phyloP scores from a whole-genome alignment of 1,284 basidiomycete species.

The Ganoderma leucocontextum region DNA sequence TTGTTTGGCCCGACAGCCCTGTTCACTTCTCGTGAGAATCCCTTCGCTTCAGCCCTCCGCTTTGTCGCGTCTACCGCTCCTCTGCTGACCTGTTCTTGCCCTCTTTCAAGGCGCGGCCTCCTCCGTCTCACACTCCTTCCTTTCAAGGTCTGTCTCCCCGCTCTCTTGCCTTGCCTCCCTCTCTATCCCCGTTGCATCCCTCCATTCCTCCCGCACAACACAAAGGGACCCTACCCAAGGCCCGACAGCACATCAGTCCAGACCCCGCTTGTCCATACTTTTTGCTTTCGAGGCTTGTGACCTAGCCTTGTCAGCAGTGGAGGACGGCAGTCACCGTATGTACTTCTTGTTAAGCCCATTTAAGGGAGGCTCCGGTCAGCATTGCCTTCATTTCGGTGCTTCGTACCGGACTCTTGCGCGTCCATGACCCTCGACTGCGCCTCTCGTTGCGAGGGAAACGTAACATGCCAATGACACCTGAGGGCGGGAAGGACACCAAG shows the following conservation, averaged over 20 bases:
- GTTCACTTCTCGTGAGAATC: conserved; percentile 41
- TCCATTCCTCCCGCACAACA: not conserved
- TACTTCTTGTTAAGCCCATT: not conserved
- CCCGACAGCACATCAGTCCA: conserved; percentile 11
- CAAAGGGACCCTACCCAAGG: not conserved
- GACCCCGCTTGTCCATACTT: not conserved
- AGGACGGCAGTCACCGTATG: conserved; percentile 11
- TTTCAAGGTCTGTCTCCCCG: conserved; percentile 52
- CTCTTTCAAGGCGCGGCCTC: conserved; percentile 68
- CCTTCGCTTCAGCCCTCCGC: conserved; percentile 34
- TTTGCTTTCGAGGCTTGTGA: not conserved
- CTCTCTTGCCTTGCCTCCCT: conserved; percentile 1
- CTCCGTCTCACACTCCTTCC: conserved; percentile 71
- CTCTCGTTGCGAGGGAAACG: conserved; percentile 20
- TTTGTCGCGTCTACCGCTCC: conserved; percentile 24
- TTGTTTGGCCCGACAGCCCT: conserved; percentile 36
- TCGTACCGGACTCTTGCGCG: conserved; percentile 10
- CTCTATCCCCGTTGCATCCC: conserved; percentile 13
- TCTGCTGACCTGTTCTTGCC: conserved; percentile 38
- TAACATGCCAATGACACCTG: conserved; percentile 2
- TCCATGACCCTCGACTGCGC: conserved; percentile 14
- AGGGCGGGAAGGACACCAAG: not conserved
- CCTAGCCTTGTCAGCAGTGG: not conserved
- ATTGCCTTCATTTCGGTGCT: conserved; percentile 3
- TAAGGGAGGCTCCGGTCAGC: not conserved